phyloP scores from a whole-genome alignment of 176 grass and related monocot species.

The Echinochloa phyllopogon region DNA sequence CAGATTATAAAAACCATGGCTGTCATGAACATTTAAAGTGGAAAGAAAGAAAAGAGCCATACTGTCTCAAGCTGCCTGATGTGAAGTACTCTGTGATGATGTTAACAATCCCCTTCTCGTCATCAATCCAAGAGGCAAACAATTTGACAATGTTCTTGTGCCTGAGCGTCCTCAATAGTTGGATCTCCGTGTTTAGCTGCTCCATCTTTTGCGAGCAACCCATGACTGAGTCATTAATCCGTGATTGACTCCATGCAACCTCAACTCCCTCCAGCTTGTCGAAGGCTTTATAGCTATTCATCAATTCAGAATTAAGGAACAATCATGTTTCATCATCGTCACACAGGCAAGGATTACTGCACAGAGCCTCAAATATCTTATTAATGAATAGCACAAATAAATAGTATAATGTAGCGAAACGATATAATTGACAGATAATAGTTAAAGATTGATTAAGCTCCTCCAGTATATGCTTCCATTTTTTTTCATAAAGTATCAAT shows the following conservation, averaged over 20 bases:
- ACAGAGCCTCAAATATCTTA: not conserved
- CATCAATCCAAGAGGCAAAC: constrained; percentile 59
- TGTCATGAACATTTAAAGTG: not conserved
- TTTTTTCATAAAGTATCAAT: not conserved
- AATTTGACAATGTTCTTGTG: constrained; percentile 61
- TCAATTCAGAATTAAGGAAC: constrained; percentile 32
- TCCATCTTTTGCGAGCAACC: constrained; percentile 49
- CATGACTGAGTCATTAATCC: constrained; percentile 50
- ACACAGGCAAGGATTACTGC: not conserved
- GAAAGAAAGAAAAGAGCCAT: constrained; percentile 22
- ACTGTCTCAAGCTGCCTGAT: constrained; percentile 64
- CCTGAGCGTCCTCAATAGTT: constrained; percentile 40
- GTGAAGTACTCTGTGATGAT: constrained; percentile 67
- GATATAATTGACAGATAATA: not conserved
- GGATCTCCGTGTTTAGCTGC: constrained; percentile 48
- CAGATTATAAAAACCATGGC: not conserved
- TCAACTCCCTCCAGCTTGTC: constrained; percentile 63
- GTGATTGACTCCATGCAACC: constrained; percentile 60
- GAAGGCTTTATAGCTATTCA: constrained; percentile 63
- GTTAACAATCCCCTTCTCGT: constrained; percentile 46
- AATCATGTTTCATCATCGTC: not conserved
- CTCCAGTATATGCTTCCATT: not conserved
- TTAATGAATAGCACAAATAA: no score
- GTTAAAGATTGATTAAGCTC: not conserved
- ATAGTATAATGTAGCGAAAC: no score